Percentiles rank a stretch among this genome's conserved stretches.
These are phyloP conservation scores for Aspergillus awamori DNA, from an alignment of 2,329 filamentous ascomycete species.

Conservation along the genomic window DNA sequence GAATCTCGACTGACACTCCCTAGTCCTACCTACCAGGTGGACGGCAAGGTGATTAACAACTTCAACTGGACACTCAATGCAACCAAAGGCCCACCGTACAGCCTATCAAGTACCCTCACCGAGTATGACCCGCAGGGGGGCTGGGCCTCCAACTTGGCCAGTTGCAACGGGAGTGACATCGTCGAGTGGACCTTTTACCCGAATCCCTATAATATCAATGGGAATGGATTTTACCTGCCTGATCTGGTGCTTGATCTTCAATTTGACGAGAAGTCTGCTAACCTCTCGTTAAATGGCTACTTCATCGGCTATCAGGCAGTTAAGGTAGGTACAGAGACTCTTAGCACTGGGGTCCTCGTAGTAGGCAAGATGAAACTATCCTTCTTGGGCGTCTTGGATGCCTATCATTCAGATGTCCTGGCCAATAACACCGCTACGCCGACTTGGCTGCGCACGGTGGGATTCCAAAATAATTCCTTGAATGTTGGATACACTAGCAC, in stretches of 20 bases:
- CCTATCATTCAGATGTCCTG: constrained; percentile 23
- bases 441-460: constrained; percentile 20
- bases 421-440: constrained; percentile 11
- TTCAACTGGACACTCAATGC: background rate
- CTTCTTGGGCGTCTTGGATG: constrained; percentile 16
- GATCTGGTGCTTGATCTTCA: constrained; percentile 1
- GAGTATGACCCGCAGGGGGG: background rate
- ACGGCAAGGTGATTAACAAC: background rate
- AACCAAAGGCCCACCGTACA: background rate
- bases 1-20: background rate
- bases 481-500: constrained; percentile 14
- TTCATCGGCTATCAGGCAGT: background rate
- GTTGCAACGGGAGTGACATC: background rate
- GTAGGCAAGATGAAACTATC: constrained; percentile 10
- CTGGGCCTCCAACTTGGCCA: background rate
- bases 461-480: constrained; percentile 21
- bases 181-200: background rate
- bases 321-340: background rate
- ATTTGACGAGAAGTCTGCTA: constrained; percentile 7
- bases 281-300: constrained; percentile 1
- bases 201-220: background rate
- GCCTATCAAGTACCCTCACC: background rate
- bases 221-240: background rate
- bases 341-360: background rate
- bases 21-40: background rate